Conservation (phyloP, 495 filamentous ascomycete species). For the Parmelia sp. region DNA sequence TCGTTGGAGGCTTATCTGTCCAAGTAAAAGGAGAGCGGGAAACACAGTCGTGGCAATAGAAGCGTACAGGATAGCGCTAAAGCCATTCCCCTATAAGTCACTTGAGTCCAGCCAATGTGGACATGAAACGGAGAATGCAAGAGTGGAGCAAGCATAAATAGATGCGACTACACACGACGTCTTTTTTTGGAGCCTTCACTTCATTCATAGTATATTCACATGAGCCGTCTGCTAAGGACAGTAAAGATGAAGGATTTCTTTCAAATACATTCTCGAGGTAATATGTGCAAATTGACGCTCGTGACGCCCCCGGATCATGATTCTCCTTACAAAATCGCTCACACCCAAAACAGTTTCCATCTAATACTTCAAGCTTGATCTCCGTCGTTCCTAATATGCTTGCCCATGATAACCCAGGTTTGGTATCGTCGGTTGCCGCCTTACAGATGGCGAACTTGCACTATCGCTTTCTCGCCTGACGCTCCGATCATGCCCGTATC, state of each 20-base stretch:
- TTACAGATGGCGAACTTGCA: conserved; percentile 33
- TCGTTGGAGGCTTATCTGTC: not conserved
- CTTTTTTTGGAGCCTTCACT: too few relatives aligned
- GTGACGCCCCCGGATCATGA: not conserved
- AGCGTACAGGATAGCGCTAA: not conserved
- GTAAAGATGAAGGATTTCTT: not conserved
- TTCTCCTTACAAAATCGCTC: not conserved
- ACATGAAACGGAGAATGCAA: not conserved
- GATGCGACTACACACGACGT: not conserved
- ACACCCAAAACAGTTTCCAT: not conserved
- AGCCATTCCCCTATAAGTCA: not conserved
- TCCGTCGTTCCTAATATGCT: conserved; percentile 18
- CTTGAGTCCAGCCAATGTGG: not conserved
- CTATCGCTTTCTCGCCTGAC: conserved; percentile 34
- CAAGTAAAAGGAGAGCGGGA: not conserved
- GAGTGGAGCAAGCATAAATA: not conserved
- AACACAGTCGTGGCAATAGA: not conserved
- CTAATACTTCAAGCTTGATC: not conserved
- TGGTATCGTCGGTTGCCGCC: conserved; percentile 36
- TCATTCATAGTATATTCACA: not conserved
- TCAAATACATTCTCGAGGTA: not conserved
- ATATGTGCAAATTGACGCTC: not conserved
- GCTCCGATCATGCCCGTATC: conserved; percentile 33
- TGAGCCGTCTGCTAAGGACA: not conserved
- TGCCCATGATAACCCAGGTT: conserved; percentile 20